A percentile compares a stretch with the other conserved stretches of the same genome.
Evolutionary conservation across 129 eudicot genomes (phyloP).

Genomic region (sunflower (Helianthus annuus)): HanXRQr2.0-SUNRISE NC_035435.2:33736476-33736975

Average conservation of each 20-base stretch:
- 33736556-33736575: neutral
- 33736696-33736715: slow-evolving; percentile 25
- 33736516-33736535: too few relatives aligned
- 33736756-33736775: neutral
- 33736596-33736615: slow-evolving; percentile 35
- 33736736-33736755: slow-evolving; percentile 25
- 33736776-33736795: neutral
- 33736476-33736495: too few relatives aligned
- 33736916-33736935: slow-evolving; percentile 41
- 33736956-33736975: slow-evolving; percentile 34
- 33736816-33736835: slow-evolving; percentile 29
- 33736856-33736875: slow-evolving; percentile 33
- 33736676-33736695: slow-evolving; percentile 32
- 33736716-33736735: slow-evolving; percentile 9
- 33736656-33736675: slow-evolving; percentile 33
- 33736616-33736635: slow-evolving; percentile 31
- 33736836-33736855: slow-evolving; percentile 36
- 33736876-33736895: neutral
- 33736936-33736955: slow-evolving; percentile 30
- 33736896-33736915: neutral
- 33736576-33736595: slow-evolving; percentile 26
- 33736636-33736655: slow-evolving; percentile 20
- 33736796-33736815: slow-evolving; percentile 26
- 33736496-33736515: too few relatives aligned
- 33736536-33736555: neutral